A percentile compares a stretch with the other conserved stretches of the same genome.
Conservation (phyloP, 2,329 filamentous ascomycete species). For the Sordariomycetes sp. region DNA sequence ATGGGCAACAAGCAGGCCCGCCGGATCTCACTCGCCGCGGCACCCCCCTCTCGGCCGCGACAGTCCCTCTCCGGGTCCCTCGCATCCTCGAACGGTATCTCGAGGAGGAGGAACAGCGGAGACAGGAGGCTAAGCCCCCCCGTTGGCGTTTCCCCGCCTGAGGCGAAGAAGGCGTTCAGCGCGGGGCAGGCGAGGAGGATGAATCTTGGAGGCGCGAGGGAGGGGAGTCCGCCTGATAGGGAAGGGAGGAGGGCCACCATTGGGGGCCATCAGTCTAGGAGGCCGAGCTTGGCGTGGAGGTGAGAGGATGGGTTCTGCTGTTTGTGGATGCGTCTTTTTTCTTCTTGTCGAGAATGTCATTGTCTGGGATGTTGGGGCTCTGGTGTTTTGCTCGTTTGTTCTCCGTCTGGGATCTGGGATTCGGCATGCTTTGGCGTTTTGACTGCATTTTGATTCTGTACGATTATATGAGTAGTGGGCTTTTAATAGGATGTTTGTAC, state of each 20-base stretch:
- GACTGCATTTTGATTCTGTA: neutral
- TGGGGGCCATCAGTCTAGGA: constrained; percentile 13
- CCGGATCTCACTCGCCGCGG: neutral
- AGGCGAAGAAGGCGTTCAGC: constrained; percentile 26
- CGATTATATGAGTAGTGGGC: constrained; percentile 12
- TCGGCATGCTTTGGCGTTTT: neutral
- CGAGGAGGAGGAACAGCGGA: constrained; percentile 33
- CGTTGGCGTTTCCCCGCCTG: constrained; percentile 35
- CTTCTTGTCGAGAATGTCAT: no score
- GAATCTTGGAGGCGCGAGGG: constrained; percentile 31
- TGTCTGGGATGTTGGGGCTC: no score
- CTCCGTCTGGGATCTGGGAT: neutral
- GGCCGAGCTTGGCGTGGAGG: constrained; percentile 13
- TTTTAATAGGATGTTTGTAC: neutral
- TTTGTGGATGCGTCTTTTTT: no score
- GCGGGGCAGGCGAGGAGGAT: constrained; percentile 43
- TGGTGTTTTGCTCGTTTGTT: no score
- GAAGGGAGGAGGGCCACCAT: constrained; percentile 23
- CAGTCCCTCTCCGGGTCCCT: constrained; percentile 24
- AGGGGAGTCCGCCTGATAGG: constrained; percentile 15
- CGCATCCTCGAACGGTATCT: constrained; percentile 41
- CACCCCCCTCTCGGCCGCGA: neutral
- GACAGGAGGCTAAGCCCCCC: constrained; percentile 40
- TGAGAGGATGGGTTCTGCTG: constrained; percentile 8
- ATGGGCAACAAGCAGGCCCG: constrained; percentile 26